phyloP scores from a whole-genome alignment of 139 green algal species.

The Trebouxia sp. region DNA sequence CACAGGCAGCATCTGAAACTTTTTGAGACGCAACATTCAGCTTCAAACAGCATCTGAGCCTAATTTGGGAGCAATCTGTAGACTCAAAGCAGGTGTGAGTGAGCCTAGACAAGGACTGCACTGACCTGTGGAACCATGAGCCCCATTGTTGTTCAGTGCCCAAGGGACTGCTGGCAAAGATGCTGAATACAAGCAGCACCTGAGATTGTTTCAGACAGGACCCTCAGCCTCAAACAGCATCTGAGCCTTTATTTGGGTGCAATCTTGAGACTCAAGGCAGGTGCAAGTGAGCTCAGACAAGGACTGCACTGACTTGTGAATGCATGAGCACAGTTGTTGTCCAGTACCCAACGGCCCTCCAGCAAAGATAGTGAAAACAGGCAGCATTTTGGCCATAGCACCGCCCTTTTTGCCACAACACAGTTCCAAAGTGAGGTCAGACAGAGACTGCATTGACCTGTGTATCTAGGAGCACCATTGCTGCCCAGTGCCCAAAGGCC shows the following conservation, averaged over 20 bases:
- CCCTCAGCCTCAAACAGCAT: slow-evolving; percentile 86
- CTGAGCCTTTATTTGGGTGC: slow-evolving; percentile 80
- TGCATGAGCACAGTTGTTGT: slow-evolving; percentile 87
- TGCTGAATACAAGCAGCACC: slow-evolving; percentile 93
- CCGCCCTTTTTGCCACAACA: slow-evolving; percentile 84
- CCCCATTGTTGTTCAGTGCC: slow-evolving; percentile 85
- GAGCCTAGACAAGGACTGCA: neutral
- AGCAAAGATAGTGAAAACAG: slow-evolving; percentile 92
- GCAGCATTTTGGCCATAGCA: slow-evolving; percentile 91
- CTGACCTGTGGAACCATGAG: slow-evolving; percentile 81
- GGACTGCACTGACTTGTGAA: slow-evolving; percentile 60
- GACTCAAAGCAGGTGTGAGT: no score
- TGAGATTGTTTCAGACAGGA: no score
- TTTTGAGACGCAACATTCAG: no score
- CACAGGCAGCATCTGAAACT: slow-evolving; percentile 92
- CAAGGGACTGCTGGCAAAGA: slow-evolving; percentile 86
- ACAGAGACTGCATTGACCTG: slow-evolving; percentile 26
- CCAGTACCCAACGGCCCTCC: slow-evolving; percentile 79
- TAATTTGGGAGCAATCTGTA: no score
- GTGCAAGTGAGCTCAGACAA: neutral
- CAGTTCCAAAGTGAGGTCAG: no score
- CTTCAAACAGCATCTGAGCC: slow-evolving; percentile 82
- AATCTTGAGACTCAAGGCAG: no score
- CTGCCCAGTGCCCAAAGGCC: slow-evolving; percentile 74
- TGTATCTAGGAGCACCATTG: slow-evolving; percentile 94